Evolutionary conservation across 352 stramenopile genomes (phyloP), one percentile per base, ranked within the genome.

Genomic region (Aphanomyces astaci): DNA sequence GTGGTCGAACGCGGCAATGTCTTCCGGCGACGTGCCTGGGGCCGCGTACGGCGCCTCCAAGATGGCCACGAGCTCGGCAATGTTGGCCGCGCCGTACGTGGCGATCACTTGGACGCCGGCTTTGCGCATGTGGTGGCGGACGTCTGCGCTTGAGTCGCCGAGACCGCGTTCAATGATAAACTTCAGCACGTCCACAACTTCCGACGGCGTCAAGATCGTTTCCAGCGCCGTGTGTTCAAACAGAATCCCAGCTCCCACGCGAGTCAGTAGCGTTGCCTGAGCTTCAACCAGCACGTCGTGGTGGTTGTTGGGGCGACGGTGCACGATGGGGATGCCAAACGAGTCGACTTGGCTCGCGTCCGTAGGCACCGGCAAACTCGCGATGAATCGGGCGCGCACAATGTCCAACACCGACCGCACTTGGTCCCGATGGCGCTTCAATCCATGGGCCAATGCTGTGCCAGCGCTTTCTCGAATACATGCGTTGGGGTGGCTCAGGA

Each of bases 61-160:
- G 53, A 92, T 76, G 24, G 85, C 71, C 7, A 95, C 73, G 56
- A 95, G 71, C 39, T 74, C 73, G 13, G 76, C 31, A 27, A 86
- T 95, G 72, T 92, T 90, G 19, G 67, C 70, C 7, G 82, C 79
- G 43, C 87, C 87, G 13, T 85, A 86, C 15, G 76, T 76, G 57
- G 86, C 80, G 45, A 95, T 85, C 32, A 90, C 73, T 67, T 90
- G 78, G 33, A 94, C 86, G 31, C 87, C 82, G 24, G 86, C 89
- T 75, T 89, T 93, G 51, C 86, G 86, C 82, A 94, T 95, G 63
- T 92, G 81, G 19, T 82, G 77, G 45, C 87, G 86, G 53, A 95
- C 87, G 19, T 73, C 78, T 2, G 75, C 70, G 70, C 91, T 89
- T 27, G 78, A 72, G 71, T 95, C 87, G 33, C 76, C 80, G 27